Conservation (phyloP, 148 eudicot genomes). For the Camellia japonica region DNA sequence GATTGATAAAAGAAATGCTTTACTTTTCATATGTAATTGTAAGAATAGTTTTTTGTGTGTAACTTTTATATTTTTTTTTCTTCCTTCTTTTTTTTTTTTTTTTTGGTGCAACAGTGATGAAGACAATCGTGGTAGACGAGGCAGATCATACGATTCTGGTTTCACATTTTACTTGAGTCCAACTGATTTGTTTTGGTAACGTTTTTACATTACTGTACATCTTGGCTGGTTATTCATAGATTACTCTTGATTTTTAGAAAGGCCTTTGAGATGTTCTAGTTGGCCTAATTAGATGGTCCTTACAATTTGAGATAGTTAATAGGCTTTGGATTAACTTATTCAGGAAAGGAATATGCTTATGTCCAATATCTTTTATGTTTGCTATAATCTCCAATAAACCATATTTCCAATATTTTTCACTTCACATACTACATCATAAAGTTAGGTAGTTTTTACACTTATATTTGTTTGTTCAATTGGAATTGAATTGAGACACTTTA, state of each 20-base stretch:
- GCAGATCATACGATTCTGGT: conserved; percentile 62
- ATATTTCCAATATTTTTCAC: background rate
- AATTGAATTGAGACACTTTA: background rate
- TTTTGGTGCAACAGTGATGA: conserved; percentile 45
- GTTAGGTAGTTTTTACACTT: background rate
- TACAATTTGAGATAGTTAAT: background rate
- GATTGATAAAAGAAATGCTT: background rate
- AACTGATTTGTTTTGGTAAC: conserved; percentile 79
- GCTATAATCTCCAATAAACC: conserved; percentile 2
- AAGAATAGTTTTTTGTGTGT: background rate
- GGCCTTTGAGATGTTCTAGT: background rate
- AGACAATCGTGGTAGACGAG: conserved; percentile 78
- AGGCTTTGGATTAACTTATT: background rate
- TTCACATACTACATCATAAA: background rate
- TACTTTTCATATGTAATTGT: background rate
- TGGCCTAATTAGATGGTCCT: conserved; percentile 3
- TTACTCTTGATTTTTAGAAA: background rate
- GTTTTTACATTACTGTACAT: conserved; percentile 1
- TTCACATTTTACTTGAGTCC: conserved; percentile 54
- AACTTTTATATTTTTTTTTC: background rate
- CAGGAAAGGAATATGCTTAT: background rate
- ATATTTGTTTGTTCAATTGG: background rate
- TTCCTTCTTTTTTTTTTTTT: background rate
- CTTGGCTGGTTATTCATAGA: background rate
- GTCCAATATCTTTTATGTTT: background rate